Conservation (phyloP, 306 rosid species). For the Lagenaria siceraria region DNA sequence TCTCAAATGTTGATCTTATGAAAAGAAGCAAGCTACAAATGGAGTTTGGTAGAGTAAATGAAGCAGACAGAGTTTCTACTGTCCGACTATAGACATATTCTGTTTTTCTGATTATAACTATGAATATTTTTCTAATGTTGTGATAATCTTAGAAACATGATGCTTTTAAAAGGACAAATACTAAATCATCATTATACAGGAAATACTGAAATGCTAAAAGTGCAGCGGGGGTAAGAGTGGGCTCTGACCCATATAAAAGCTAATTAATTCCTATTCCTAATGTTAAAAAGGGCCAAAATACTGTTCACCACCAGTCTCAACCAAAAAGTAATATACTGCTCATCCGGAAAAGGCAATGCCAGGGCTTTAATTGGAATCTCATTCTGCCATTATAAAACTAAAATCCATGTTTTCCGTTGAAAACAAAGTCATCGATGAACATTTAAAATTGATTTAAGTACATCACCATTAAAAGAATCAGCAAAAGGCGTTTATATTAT, state of each 20-base stretch:
- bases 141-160: neutral
- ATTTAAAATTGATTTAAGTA: neutral
- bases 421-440: neutral
- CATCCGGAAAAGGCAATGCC: neutral
- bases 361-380: neutral
- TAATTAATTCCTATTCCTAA: neutral
- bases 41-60: neutral
- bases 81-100: no score
- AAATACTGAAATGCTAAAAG: neutral
- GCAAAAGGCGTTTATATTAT: neutral
- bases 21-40: neutral
- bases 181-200: neutral
- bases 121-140: neutral
- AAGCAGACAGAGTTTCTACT: neutral
- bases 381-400: neutral
- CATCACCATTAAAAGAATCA: neutral
- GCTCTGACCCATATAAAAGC: neutral
- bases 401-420: neutral
- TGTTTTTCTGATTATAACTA: no score
- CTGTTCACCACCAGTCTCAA: neutral
- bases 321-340: neutral
- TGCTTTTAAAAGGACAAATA: neutral
- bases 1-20: neutral
- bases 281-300: neutral
- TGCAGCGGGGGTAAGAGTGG: neutral